Evolutionary conservation across 352 stramenopile species (phyloP).

Genomic region (Globisporangium polare): DNA sequence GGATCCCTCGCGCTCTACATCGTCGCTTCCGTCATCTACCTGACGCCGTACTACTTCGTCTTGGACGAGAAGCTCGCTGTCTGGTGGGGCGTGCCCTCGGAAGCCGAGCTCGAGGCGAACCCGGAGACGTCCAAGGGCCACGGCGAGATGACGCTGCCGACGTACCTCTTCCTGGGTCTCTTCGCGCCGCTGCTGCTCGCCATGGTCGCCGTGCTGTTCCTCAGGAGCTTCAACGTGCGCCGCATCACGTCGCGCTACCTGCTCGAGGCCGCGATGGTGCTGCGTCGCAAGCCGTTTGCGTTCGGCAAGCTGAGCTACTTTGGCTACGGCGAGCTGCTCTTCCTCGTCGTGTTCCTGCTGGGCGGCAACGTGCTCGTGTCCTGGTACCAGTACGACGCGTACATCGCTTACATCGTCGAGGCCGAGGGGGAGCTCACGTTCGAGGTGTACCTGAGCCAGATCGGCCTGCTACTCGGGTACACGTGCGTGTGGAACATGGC

Average conservation of each 20-base stretch:
- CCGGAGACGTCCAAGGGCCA: conserved; percentile 13
- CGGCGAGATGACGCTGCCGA: conserved; percentile 20
- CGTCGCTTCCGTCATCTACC: conserved; percentile 9
- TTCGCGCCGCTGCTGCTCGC: conserved; percentile 13
- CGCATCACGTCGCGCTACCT: conserved; percentile 19
- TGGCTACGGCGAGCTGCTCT: conserved; percentile 20
- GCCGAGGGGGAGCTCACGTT: not conserved
- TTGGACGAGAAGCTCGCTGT: conserved; percentile 16
- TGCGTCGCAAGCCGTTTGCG: conserved; percentile 19
- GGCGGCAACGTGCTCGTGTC: conserved; percentile 19
- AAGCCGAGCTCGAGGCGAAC: conserved; percentile 11
- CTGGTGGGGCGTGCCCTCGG: conserved; percentile 21
- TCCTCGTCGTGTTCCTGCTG: conserved; percentile 17
- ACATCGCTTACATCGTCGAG: conserved; percentile 6
- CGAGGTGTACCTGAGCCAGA: conserved; percentile 9
- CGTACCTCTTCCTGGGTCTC: conserved; percentile 18
- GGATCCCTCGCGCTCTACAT: conserved; percentile 15
- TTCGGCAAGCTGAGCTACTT: conserved; percentile 13
- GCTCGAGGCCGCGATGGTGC: conserved; percentile 9
- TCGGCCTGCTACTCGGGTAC: conserved; percentile 21
- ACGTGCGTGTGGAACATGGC: conserved; percentile 34
- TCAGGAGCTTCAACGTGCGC: conserved; percentile 18
- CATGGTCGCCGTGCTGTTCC: not conserved
- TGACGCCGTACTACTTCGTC: conserved; percentile 22
- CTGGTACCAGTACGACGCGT: conserved; percentile 17